Evolutionary conservation across 2,329 filamentous ascomycete genomes (phyloP).

Genomic region (Harringtonia lauricola): DNA sequence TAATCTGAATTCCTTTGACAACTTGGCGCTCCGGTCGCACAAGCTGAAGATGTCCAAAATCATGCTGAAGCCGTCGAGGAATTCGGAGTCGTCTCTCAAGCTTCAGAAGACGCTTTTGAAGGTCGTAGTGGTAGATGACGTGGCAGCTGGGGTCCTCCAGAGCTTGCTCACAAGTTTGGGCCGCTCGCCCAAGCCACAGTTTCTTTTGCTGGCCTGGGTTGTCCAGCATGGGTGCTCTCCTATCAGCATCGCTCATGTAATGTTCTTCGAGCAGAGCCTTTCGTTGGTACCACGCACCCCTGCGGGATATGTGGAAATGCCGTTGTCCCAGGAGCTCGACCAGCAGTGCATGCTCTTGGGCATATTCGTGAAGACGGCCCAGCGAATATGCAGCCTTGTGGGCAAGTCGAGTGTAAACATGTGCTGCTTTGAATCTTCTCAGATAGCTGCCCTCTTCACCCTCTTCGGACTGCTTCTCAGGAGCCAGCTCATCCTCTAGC

Average conservation of each 20-base stretch:
- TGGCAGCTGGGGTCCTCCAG: conserved; percentile 85
- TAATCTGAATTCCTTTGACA: conserved; percentile 68
- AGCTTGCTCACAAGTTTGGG: conserved; percentile 73
- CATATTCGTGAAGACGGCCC: conserved; percentile 71
- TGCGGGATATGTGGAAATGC: conserved; percentile 73
- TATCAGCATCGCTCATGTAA: conserved; percentile 62
- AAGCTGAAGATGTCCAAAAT: conserved; percentile 79
- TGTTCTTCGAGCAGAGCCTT: conserved; percentile 92
- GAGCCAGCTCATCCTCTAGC: conserved; percentile 62
- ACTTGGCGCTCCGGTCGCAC: conserved; percentile 64
- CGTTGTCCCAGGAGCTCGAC: conserved; percentile 66
- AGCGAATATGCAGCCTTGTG: conserved; percentile 77
- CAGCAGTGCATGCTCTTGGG: conserved; percentile 63
- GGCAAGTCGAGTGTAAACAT: conserved; percentile 86
- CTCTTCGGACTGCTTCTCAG: conserved; percentile 67
- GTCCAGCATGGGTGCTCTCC: conserved; percentile 9
- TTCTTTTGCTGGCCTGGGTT: conserved; percentile 53
- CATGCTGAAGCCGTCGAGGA: conserved; percentile 77
- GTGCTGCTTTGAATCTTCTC: conserved; percentile 78
- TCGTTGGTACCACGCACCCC: conserved; percentile 91
- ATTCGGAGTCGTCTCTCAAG: conserved; percentile 77
- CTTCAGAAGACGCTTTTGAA: conserved; percentile 89
- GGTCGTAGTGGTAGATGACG: conserved; percentile 83
- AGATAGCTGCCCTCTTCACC: conserved; percentile 82
- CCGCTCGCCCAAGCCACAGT: conserved; percentile 68